A percentile compares a stretch with the other conserved stretches of the same genome.
phyloP scores from a whole-genome alignment of 2,329 filamentous ascomycete species.

The Nannizziopsis barbatae region DNA sequence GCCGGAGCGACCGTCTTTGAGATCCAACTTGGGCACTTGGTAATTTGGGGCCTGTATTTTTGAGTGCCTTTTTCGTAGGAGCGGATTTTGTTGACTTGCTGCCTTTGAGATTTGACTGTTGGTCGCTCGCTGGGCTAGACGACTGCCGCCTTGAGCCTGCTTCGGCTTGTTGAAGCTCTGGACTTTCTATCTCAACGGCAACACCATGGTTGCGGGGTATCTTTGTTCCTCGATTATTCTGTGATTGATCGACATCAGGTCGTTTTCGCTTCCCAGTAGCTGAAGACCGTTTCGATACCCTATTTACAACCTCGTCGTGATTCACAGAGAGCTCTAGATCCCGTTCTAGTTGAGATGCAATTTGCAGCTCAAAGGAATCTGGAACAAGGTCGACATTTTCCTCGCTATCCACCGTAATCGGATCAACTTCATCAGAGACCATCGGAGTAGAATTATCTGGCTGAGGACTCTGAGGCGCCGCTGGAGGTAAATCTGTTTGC shows the following conservation, averaged over 20 bases:
- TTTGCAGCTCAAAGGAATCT: constrained; percentile 32
- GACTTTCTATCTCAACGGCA: neutral
- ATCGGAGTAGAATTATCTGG: neutral
- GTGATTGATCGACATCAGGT: neutral
- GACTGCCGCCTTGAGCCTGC: neutral
- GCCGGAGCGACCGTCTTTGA: constrained; percentile 25
- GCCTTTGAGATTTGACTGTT: neutral
- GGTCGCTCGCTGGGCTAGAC: neutral
- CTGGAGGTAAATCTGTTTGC: no score
- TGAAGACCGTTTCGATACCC: neutral
- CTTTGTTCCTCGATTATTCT: constrained; percentile 5
- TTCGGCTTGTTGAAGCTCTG: neutral
- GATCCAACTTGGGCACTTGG: constrained; percentile 18
- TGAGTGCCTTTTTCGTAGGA: neutral
- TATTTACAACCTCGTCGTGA: constrained; percentile 11
- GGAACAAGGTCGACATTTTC: constrained; percentile 16
- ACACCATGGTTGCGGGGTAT: neutral
- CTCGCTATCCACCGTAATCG: neutral
- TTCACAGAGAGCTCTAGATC: constrained; percentile 34
- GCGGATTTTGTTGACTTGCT: neutral
- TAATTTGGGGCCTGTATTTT: constrained; percentile 4
- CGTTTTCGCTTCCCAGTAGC: constrained; percentile 25
- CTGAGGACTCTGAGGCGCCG: neutral
- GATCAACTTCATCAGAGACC: neutral
- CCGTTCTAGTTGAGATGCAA: constrained; percentile 37